Base-by-base conservation (phyloP, 108 stramenopile species). In the Nannochloropsis salina region DNA sequence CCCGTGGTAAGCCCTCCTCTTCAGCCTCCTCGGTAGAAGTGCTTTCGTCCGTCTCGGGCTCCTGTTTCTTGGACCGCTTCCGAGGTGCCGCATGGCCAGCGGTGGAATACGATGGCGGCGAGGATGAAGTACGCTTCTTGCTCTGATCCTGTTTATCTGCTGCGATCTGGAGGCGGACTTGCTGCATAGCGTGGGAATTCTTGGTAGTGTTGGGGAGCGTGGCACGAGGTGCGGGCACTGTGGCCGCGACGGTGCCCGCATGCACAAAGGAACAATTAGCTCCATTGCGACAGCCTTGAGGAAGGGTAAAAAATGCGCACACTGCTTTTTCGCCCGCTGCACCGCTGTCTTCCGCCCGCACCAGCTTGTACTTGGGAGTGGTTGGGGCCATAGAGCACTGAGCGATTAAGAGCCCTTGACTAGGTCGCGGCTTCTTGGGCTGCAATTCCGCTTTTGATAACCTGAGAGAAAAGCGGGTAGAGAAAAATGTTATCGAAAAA, bases 81-180 rank as follows among this genome's bases (percentile, higher is more conserved):
- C 20, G 20, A 74, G 8, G n/a, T 74, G 1, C n/a, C 20, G 20
- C n/a, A 2, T 15, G 15, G 61, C 2, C 61, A 74, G 20, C 61
- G n/a, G 20, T n/a, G n/a, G n/a, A 15, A 74, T 15, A n/a, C 6
- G 61, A n/a, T n/a, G 61, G n/a, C 6, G 61, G 61, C 20, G 6
- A 15, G 61, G 61, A n/a, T 2, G 61, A 15, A 15, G 61, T 74
- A 6, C 61, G 61, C 61, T 74, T 74, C 61, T 74, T 74, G 8
- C 20, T n/a, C 61, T 74, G 61, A 31, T 1, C 31, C 31, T 31
- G 31, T 31, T 31, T 31, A 15, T 74, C 61, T n/a, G 61, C 15
- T 74, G 61, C 61, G 61, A 74, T 15, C 61, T 74, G 61, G 8
- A 74, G 61, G 61, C 61, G 61, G 61, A 74, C 61, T 74, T 74